Evolutionary conservation across 2,329 filamentous ascomycete genomes (phyloP).

Genomic region (Penicillium olsonii): DNA sequence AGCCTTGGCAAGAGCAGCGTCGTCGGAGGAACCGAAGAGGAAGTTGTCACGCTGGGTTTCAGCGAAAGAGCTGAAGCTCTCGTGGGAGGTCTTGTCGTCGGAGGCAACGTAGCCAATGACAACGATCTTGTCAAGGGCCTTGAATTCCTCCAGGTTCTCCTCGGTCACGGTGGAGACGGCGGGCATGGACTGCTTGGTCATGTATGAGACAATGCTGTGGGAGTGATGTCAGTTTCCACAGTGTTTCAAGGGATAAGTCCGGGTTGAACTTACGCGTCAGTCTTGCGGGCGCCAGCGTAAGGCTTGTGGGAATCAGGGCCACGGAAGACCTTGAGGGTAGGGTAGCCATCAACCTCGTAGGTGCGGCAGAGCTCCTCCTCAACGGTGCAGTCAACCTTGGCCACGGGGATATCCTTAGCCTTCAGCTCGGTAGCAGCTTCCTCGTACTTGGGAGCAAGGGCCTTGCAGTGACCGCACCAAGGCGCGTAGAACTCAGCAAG

Average conservation of each 20-base stretch:
- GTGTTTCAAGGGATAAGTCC: neutral
- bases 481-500: slow-evolving; percentile 97
- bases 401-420: slow-evolving; percentile 50
- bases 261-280: slow-evolving; percentile 58
- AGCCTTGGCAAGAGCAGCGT: slow-evolving; percentile 79
- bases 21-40: slow-evolving; percentile 86
- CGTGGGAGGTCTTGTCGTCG: slow-evolving; percentile 80
- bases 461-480: slow-evolving; percentile 99
- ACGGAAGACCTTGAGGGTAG: slow-evolving; percentile 98
- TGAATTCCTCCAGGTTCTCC: slow-evolving; percentile 90
- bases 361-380: slow-evolving; percentile 88
- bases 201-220: slow-evolving; percentile 72
- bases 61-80: slow-evolving; percentile 74
- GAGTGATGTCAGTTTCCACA: slow-evolving; percentile 22
- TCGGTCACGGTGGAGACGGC: slow-evolving; percentile 81
- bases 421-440: slow-evolving; percentile 51
- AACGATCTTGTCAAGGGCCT: slow-evolving; percentile 96
- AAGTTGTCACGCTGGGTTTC: slow-evolving; percentile 83
- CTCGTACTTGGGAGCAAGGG: slow-evolving; percentile 66
- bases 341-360: slow-evolving; percentile 94
- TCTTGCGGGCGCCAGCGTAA: slow-evolving; percentile 88
- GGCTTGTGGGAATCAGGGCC: slow-evolving; percentile 77
- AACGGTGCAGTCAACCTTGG: slow-evolving; percentile 80
- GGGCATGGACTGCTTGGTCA: slow-evolving; percentile 96
- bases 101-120: slow-evolving; percentile 82